Evolutionary conservation across 1,284 basidiomycete species (phyloP).

Genomic region (Blastosporella zonata): DNA sequence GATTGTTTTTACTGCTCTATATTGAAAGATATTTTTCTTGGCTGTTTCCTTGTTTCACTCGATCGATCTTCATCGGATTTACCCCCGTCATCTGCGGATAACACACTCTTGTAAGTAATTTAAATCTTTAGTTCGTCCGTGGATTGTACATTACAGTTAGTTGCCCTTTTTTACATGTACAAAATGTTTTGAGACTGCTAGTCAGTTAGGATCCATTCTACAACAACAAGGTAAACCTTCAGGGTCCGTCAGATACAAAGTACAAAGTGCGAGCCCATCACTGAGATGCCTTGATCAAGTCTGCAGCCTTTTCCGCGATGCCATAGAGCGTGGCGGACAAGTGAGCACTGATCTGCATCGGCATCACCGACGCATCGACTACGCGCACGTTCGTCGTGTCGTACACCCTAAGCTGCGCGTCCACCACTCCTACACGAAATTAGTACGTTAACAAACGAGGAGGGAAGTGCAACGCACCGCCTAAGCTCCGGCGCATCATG

Average conservation of each 20-base stretch:
- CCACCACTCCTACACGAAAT: conserved; percentile 35
- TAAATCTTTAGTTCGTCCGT: not conserved
- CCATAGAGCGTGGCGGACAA: conserved; percentile 42
- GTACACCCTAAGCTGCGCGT: conserved; percentile 42
- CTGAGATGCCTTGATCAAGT: conserved; percentile 40
- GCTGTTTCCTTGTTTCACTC: not conserved
- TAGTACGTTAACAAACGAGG: not conserved
- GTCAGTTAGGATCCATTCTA: no score
- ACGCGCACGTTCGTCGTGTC: conserved; percentile 52
- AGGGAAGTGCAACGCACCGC: conserved; percentile 38
- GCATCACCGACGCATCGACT: conserved; percentile 35
- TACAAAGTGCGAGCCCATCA: no score
- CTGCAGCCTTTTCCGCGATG: conserved; percentile 48
- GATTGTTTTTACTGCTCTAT: not conserved
- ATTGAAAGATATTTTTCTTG: not conserved
- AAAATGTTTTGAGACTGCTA: no score
- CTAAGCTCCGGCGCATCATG: conserved; percentile 58
- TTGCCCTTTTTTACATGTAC: no score
- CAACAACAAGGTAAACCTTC: no score
- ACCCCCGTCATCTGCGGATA: not conserved
- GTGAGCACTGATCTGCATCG: conserved; percentile 44
- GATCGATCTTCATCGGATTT: not conserved
- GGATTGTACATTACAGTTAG: not conserved
- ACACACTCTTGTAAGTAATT: not conserved
- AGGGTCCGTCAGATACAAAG: no score